A percentile compares a stretch with the other conserved stretches of the same genome.
These are phyloP conservation scores for Claviceps fusiformis DNA, from an alignment of 2,329 filamentous ascomycete genomes.

Conservation along the genomic window DNA sequence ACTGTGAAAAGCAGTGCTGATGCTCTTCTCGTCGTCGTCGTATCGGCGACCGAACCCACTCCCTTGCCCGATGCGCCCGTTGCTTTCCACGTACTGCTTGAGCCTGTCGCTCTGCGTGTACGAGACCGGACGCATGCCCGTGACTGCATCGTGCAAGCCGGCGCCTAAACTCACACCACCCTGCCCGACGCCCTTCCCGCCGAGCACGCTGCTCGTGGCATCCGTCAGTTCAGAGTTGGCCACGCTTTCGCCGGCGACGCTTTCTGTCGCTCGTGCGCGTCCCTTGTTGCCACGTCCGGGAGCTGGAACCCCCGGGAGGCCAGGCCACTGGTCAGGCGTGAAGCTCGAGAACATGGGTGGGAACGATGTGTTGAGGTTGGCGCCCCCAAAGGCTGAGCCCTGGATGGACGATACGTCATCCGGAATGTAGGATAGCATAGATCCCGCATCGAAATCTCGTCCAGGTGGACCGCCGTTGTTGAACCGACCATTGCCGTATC, in stretches of 20 bases:
- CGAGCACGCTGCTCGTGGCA: constrained; percentile 63
- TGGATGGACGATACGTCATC: constrained; percentile 96
- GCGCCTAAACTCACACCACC: constrained; percentile 78
- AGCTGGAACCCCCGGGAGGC: constrained; percentile 50
- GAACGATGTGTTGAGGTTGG: constrained; percentile 60
- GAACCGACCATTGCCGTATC: constrained; percentile 27
- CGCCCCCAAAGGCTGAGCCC: constrained; percentile 76
- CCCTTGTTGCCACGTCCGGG: constrained; percentile 53
- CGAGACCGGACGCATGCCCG: constrained; percentile 44
- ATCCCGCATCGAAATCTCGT: constrained; percentile 62
- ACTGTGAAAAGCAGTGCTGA: constrained; percentile 93
- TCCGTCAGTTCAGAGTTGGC: constrained; percentile 86
- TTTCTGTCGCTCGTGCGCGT: constrained; percentile 56
- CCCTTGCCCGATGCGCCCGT: constrained; percentile 51
- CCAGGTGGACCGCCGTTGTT: constrained; percentile 25
- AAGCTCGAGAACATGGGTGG: constrained; percentile 95
- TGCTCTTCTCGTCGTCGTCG: constrained; percentile 90
- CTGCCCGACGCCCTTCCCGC: constrained; percentile 60
- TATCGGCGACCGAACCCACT: constrained; percentile 58
- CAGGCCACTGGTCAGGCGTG: constrained; percentile 75
- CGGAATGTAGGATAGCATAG: constrained; percentile 87
- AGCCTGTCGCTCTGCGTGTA: constrained; percentile 62
- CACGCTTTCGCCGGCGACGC: constrained; percentile 81
- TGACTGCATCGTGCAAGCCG: constrained; percentile 64
- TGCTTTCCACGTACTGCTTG: constrained; percentile 86